phyloP scores from a whole-genome alignment of 1,139 yeast species.

The Suhomyces choctaworum region DNA sequence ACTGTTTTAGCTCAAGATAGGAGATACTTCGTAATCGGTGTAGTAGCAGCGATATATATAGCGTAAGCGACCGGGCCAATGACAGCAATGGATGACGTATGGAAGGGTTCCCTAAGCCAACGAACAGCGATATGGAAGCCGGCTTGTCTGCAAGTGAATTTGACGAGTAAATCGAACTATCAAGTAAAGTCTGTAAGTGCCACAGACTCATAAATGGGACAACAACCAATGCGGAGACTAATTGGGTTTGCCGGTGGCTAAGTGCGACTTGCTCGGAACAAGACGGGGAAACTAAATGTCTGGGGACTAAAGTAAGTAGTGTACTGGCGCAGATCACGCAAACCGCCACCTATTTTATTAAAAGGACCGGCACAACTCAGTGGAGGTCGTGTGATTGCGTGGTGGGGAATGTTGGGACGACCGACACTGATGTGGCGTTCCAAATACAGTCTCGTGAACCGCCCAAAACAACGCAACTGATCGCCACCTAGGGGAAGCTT shows the following conservation, averaged over 20 bases:
- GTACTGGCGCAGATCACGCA: conserved; percentile 8
- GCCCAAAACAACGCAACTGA: too few relatives aligned
- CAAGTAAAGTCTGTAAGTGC: conserved; percentile 2
- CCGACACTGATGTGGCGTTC: too few relatives aligned
- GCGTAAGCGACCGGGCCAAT: background rate
- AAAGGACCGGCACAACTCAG: too few relatives aligned
- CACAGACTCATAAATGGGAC: conserved; percentile 6
- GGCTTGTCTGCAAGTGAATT: background rate
- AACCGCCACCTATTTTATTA: too few relatives aligned
- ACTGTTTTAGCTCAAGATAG: background rate
- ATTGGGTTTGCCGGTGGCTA: too few relatives aligned
- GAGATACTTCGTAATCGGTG: background rate
- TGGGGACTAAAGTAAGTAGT: conserved; percentile 2
- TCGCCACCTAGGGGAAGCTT: too few relatives aligned
- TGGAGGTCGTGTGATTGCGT: too few relatives aligned
- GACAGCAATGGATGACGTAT: background rate
- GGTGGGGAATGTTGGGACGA: too few relatives aligned
- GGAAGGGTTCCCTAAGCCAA: background rate
- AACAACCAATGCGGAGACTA: too few relatives aligned
- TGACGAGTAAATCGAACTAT: background rate
- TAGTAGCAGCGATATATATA: background rate
- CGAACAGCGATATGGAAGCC: background rate
- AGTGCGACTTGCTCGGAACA: conserved; percentile 6
- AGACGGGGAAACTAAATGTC: conserved; percentile 6
- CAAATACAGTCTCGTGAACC: too few relatives aligned